Percentiles rank a stretch among this genome's conserved stretches.
phyloP scores from a whole-genome alignment of 2,329 filamentous ascomycete genomes.

The Alternaria tenuissima region DNA sequence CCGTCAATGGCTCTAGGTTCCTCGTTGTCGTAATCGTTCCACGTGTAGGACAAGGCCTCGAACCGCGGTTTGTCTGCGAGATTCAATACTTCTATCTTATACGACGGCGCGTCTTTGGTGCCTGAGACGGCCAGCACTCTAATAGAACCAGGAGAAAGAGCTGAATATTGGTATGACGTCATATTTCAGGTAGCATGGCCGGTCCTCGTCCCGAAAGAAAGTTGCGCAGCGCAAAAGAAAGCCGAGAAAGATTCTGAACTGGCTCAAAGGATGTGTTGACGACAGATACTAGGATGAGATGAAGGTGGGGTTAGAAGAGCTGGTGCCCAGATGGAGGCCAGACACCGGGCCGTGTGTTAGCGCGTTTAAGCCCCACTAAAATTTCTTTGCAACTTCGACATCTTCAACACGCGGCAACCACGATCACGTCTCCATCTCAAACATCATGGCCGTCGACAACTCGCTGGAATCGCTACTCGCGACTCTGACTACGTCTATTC shows the following conservation, averaged over 20 bases:
- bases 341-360: not conserved
- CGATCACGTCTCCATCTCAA: conserved; percentile 7
- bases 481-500: conserved; percentile 66
- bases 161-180: not conserved
- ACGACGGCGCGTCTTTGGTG: not conserved
- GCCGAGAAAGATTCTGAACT: not conserved
- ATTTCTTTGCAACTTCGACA: conserved; percentile 23
- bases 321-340: not conserved
- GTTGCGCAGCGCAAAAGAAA: not conserved
- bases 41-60: not conserved
- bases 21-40: not conserved
- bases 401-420: conserved; percentile 6
- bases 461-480: conserved; percentile 52
- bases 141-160: not conserved
- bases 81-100: not conserved
- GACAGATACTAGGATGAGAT: not conserved
- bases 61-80: not conserved
- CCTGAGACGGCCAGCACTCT: not conserved
- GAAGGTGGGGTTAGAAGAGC: not conserved
- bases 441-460: conserved; percentile 50
- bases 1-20: not conserved
- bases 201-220: not conserved
- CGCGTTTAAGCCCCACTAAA: conserved; percentile 18
- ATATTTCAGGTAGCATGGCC: not conserved
- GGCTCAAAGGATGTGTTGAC: not conserved